Percentiles rank a stretch among this genome's conserved stretches.
Conservation (phyloP, 768 basidiomycete genomes). For the Pisolithus tinctorius region DNA sequence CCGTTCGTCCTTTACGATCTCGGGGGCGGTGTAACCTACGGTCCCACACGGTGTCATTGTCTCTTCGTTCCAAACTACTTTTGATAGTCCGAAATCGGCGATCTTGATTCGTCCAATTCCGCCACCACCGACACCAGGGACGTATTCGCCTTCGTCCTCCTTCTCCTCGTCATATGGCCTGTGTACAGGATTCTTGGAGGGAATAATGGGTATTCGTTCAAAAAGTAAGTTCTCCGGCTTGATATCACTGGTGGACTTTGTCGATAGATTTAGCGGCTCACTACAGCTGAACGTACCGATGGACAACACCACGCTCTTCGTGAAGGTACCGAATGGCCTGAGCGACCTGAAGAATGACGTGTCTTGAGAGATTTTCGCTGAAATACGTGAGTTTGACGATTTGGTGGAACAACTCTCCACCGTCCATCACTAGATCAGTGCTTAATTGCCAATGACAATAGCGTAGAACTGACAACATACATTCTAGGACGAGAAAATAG, state of each 20-base stretch:
- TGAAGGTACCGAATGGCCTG: constrained; percentile 93
- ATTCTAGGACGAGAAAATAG: constrained; percentile 91
- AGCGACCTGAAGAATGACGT: constrained; percentile 95
- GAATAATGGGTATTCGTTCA: constrained; percentile 84
- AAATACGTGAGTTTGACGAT: constrained; percentile 99
- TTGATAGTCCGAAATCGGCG: constrained; percentile 95
- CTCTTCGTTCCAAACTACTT: constrained; percentile 98
- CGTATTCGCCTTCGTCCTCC: constrained; percentile 96
- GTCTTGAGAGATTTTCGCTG: constrained; percentile 92
- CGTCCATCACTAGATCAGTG: constrained; percentile 73
- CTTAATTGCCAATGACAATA: constrained; percentile 4
- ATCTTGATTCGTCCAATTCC: constrained; percentile 98
- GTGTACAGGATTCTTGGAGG: constrained; percentile 64
- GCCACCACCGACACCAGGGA: constrained; percentile 87
- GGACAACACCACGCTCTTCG: constrained; percentile 96
- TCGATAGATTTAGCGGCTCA: not conserved
- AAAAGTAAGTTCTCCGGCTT: constrained; percentile 98
- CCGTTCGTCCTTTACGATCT: constrained; percentile 98
- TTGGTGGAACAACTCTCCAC: constrained; percentile 97
- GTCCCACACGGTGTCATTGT: constrained; percentile 99
- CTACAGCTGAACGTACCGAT: constrained; percentile 45
- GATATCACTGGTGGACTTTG: constrained; percentile 56
- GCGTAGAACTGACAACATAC: constrained; percentile 38
- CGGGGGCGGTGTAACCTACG: constrained; percentile 97
- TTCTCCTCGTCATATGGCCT: constrained; percentile 98